Conservation (phyloP, 345 rosid species). For the Linum lewisii region DNA sequence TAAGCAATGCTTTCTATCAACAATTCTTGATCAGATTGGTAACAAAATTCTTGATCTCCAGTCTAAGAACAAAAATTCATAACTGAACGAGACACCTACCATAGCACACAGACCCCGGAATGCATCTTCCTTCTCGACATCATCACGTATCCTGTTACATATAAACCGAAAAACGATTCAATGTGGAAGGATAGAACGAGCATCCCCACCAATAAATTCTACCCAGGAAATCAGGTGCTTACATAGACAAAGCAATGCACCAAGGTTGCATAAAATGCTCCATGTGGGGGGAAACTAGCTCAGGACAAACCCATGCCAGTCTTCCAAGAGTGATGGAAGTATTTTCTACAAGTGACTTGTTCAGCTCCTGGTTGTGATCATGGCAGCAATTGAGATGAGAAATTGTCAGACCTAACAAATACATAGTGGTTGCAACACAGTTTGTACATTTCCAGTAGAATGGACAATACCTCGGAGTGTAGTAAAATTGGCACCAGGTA, state of each 20-base stretch:
- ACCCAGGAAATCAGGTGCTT: conserved; percentile 20
- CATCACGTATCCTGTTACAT: conserved; percentile 80
- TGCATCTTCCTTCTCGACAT: conserved; percentile 95
- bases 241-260: conserved; percentile 88
- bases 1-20: not conserved
- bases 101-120: conserved; percentile 94
- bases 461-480: conserved; percentile 53
- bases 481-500: conserved; percentile 72
- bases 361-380: conserved; percentile 45
- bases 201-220: conserved; percentile 6
- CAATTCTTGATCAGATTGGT: no score
- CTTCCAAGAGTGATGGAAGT: conserved; percentile 98
- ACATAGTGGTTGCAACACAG: not conserved
- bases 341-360: conserved; percentile 83
- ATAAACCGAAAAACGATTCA: conserved; percentile 3
- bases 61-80: not conserved
- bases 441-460: no score
- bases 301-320: conserved; percentile 97
- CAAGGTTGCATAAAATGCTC: conserved; percentile 97
- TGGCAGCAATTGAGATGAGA: conserved; percentile 12
- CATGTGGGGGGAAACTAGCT: conserved; percentile 91
- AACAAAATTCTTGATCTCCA: not conserved
- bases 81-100: conserved; percentile 33
- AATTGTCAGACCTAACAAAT: not conserved
- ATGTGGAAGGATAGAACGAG: not conserved